Evolutionary conservation across 2,329 filamentous ascomycete species (phyloP).

Genomic region (Aspergillus oerlinghausenensis): DNA sequence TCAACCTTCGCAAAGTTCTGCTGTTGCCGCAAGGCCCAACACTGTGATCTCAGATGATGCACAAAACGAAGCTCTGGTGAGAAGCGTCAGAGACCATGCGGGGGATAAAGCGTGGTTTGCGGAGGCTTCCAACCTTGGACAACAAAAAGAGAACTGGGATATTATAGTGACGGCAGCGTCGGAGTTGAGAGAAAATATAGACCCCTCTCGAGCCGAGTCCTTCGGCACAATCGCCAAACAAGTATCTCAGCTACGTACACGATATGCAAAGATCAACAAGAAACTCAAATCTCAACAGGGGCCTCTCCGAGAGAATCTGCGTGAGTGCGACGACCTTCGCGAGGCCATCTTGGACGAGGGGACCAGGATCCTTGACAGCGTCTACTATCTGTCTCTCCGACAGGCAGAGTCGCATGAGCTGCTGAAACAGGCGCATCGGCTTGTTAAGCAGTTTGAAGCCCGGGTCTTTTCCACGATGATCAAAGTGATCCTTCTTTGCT

Average conservation of each 20-base stretch:
- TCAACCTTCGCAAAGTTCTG: neutral
- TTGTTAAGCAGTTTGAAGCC: conserved; percentile 17
- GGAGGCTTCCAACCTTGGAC: conserved; percentile 14
- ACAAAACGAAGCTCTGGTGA: neutral
- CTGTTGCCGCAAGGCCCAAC: neutral
- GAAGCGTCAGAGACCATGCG: neutral
- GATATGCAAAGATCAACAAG: conserved; percentile 4
- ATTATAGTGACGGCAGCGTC: conserved; percentile 7
- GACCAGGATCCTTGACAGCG: conserved; percentile 9
- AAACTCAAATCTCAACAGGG: neutral
- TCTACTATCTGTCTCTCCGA: conserved; percentile 5
- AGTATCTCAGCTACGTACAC: neutral
- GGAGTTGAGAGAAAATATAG: neutral
- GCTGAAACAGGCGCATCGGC: neutral
- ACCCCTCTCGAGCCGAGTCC: neutral
- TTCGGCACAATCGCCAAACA: conserved; percentile 5
- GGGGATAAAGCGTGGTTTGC: conserved; percentile 11
- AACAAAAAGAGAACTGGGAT: conserved; percentile 21
- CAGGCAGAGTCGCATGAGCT: neutral
- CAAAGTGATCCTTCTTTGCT: conserved; percentile 13
- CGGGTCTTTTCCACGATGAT: conserved; percentile 16
- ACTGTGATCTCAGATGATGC: neutral
- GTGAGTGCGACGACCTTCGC: conserved; percentile 7
- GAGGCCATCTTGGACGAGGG: conserved; percentile 10
- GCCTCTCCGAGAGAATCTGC: neutral